Conservation (phyloP, 179 eudicot species). For the Monotropa hypopitys region DNA sequence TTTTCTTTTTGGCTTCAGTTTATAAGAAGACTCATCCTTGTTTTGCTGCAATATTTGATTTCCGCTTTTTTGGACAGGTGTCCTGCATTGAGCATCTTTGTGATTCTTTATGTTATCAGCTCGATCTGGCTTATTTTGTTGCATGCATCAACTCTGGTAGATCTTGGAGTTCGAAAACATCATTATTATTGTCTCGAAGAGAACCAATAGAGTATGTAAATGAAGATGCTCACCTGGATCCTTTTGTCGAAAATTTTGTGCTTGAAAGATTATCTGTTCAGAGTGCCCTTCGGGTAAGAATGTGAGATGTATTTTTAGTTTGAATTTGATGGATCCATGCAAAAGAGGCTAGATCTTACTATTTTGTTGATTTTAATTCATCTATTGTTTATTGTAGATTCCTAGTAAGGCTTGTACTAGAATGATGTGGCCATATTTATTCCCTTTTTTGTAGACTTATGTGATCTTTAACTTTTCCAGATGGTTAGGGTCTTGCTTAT, state of each 20-base stretch:
- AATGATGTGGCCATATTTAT: not conserved
- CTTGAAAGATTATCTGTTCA: constrained; percentile 87
- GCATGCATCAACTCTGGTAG: constrained; percentile 86
- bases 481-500: not conserved
- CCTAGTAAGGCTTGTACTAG: not conserved
- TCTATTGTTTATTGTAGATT: not conserved
- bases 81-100: constrained; percentile 82
- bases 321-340: not conserved
- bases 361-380: not conserved
- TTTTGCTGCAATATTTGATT: not conserved
- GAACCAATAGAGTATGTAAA: constrained; percentile 27
- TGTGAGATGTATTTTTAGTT: not conserved
- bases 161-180: constrained; percentile 62
- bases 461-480: not conserved
- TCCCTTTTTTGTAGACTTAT: not conserved
- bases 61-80: constrained; percentile 35
- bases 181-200: constrained; percentile 63
- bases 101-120: constrained; percentile 82
- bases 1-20: not conserved
- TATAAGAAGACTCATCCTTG: not conserved
- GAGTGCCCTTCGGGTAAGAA: constrained; percentile 79
- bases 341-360: not conserved
- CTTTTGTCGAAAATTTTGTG: constrained; percentile 92
- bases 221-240: constrained; percentile 49
- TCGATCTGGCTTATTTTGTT: constrained; percentile 93